Evolutionary conservation across 2,329 filamentous ascomycete species (phyloP), one percentile per base, ranked within the genome.

Genomic region (Elsinoe fawcettii): DNA sequence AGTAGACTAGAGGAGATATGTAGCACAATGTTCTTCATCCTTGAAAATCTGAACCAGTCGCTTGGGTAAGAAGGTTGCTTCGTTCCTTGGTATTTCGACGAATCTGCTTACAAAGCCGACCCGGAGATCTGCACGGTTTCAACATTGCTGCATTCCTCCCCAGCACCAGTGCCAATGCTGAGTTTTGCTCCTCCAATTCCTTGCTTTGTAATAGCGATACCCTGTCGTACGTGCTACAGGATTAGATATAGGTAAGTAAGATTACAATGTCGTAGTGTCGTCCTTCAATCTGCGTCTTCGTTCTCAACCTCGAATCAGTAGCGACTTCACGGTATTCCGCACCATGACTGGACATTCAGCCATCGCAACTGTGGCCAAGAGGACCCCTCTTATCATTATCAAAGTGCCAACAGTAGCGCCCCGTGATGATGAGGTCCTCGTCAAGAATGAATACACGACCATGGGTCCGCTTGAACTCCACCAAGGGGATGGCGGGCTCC

Each of bases 391-490:
- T 4, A 64, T 60, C 1, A 59, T 73, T 20, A 66, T 66, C 7
- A 61, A 70, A 54, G 66, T 74, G 2, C 67, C 71, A 1, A 74
- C 71, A 5, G 57, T 67, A 3, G 57, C 59, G 12, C 70, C 71
- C 1, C 58, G 41, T 12, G 61, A 51, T 9, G 73, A 76, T 34
- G 77, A 85, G 66, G 75, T 83, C 32, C 73, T 77, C 14, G 69
- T 85, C 39, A 75, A 72, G 23, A 77, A 81, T 8, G 70, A 77
- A 58, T 85, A 80, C 79, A 82, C 80, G 1, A 76, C 80, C 2
- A 83, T 81, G 1, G 81, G 79, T 1, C 83, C 83, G 0, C 70
- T 85, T 0, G 81, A 85, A 62, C 70, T 85, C 5, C 83, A 85
- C 67, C 77, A 81, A 59, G 79, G 80, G 44, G 81, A 84, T 62